Evolutionary conservation across 2,329 filamentous ascomycete species (phyloP).

Genomic region (Alternaria triticina): DNA sequence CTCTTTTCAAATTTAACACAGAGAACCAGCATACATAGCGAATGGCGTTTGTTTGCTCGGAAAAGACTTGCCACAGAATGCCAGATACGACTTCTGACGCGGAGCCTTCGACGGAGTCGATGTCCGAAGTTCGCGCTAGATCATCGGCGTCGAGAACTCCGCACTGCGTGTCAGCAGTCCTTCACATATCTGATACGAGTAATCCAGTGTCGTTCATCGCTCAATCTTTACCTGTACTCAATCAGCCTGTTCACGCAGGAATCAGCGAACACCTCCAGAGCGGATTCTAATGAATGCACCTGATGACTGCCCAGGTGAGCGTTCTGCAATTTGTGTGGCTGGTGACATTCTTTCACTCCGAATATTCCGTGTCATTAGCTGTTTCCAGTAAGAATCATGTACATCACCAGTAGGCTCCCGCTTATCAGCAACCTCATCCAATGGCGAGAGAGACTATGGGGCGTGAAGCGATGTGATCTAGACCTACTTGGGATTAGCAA

Average conservation of each 20-base stretch:
- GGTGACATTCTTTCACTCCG: background rate
- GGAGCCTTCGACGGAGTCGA: background rate
- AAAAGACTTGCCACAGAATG: background rate
- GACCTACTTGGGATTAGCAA: background rate
- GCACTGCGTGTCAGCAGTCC: background rate
- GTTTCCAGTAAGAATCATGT: background rate
- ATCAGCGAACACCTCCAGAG: background rate
- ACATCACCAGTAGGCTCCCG: background rate
- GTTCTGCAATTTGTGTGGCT: background rate
- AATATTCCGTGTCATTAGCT: background rate
- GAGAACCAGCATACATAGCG: background rate
- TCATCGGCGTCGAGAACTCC: background rate
- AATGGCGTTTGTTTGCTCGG: background rate
- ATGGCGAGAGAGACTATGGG: background rate
- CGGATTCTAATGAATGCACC: background rate
- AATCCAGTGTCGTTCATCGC: background rate
- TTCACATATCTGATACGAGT: background rate
- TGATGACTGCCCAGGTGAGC: background rate
- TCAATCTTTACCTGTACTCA: background rate
- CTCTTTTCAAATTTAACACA: background rate
- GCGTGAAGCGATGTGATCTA: background rate
- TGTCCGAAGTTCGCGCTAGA: background rate
- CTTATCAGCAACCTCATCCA: background rate
- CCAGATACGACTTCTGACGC: background rate
- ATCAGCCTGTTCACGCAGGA: background rate